phyloP scores from a whole-genome alignment of 2,329 filamentous ascomycete species.

The Fusarium cicatricum region DNA sequence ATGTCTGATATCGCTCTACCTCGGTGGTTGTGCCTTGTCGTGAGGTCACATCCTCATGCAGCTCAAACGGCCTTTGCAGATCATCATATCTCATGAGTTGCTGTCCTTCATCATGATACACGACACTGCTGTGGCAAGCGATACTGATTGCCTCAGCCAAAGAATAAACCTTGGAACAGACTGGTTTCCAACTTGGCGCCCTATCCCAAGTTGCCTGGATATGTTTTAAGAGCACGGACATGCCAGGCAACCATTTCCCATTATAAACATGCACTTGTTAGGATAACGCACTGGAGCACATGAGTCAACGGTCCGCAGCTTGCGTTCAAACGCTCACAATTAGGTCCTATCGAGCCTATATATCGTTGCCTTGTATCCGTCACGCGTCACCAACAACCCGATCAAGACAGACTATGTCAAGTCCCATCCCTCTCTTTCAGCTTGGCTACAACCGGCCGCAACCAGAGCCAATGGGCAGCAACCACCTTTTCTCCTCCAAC shows the following conservation, averaged over 20 bases:
- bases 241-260: not conserved
- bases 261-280: not conserved
- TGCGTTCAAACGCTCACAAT: constrained; percentile 13
- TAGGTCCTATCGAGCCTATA: constrained; percentile 7
- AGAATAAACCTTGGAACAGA: too few species aligned
- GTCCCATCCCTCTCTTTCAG: not conserved
- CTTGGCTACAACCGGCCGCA: too few species aligned
- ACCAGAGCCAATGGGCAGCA: too few species aligned
- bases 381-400: not conserved
- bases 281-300: too few species aligned
- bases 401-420: not conserved
- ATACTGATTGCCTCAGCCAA: too few species aligned
- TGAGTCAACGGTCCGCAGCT: not conserved
- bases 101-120: not conserved
- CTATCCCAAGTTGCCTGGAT: not conserved
- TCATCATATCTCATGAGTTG: not conserved
- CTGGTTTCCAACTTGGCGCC: too few species aligned
- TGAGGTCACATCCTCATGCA: too few species aligned
- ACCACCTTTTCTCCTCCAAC: not conserved
- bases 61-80: too few species aligned
- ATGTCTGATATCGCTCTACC: not conserved
- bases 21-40: not conserved
- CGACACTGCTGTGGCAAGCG: not conserved
- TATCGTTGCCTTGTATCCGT: not conserved
- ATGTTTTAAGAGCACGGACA: not conserved